Base-by-base conservation (phyloP, 495 filamentous ascomycete genomes). In the Penicillium taxi region DNA sequence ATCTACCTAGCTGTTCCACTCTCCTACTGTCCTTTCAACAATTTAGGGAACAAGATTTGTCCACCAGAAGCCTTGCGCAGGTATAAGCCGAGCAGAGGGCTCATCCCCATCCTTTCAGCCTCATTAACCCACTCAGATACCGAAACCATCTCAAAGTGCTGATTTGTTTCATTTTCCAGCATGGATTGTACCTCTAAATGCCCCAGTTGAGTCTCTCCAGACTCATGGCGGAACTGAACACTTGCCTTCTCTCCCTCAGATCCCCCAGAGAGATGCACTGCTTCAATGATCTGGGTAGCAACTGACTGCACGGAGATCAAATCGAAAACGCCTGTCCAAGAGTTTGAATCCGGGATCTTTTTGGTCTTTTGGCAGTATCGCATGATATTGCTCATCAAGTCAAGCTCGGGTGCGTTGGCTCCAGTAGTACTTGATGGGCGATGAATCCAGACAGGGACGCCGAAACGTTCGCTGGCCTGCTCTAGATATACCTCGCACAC, bases 401-500 rank as follows among this genome's bases (percentile, higher is more conserved):
- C 52, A 17, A 55, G 40, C 22, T 55, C 45, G 1, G 52, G 52
- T 7, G 48, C 48, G 18, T 41, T 21, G 3, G 34, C 12, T 5
- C 45, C 45, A 7, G 36, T 46, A 21, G 66, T 52, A 34, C 44
- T 52, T 0, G 58, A 47, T 14, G 58, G 56, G 1, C 68, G 57
- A 42, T 74, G 67, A 18, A 70, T 61, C 41, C 34, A 62, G 1
- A 64, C 55, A 0, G 60, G 61, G n/a, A 66, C 28, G 1, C 45
- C 55, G 21, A 55, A 41, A 6, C 36, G 22, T 9, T 20, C 4
- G 21, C 28, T 23, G 9, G 48, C 47, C 2, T 52, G 50, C 46
- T 77, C 72, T 0, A 80, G 52, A 16, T 61, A 47, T 5, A 33
- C 37, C 50, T 80, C 76, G 36, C 67, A 64, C 1, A 65, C 75